Evolutionary conservation across 2,329 filamentous ascomycete species (phyloP), one percentile per base, ranked within the genome.

Genomic region (Alternaria consortialis): DNA sequence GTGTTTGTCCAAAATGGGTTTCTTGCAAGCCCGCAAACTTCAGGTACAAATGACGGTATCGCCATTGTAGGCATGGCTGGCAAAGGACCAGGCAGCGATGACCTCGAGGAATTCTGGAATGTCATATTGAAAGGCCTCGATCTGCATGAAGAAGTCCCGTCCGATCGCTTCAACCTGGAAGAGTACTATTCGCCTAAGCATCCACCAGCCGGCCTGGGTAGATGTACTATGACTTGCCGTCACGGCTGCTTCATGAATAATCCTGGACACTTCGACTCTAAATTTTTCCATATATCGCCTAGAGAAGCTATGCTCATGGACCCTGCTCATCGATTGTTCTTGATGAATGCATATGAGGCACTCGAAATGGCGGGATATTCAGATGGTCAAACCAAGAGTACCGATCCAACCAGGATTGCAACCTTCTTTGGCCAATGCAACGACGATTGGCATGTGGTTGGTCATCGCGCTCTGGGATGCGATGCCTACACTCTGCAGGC

Each of bases 261-360:
- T 3, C 40, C 40, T 1, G 40, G 40, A 5, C 3, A 25, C 8
- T 44, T 44, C 8, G 40, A 44, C 13, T 25, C 40, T 2, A 7
- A 12, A 8, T 44, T 44, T 23, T 44, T 44, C 17, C 17, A 27
- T 27, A 39, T 56, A 3, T 56, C 53, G 2, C 53, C 53, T 29
- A 84, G 84, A 2, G 53, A 56, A 43, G 72, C 72, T 1, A n/a
- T 31, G 4, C 61, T 68, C 27, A 71, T 58, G n/a, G 72, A 75
- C 44, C 72, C 72, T 1, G 55, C 53, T 11, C 68, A 72, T n/a
- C 59, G 73, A 2, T 44, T 71, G 12, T 51, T 58, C 2, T 44
- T 75, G 0, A 57, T 71, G 37, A 69, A 59, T 1, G 61, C 66
- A 12, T 74, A 72, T 37, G 73, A 75, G 55, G 72, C 72, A 4